Evolutionary conservation across 495 filamentous ascomycete species (phyloP).

Genomic region (Jackrogersella minutella): DNA sequence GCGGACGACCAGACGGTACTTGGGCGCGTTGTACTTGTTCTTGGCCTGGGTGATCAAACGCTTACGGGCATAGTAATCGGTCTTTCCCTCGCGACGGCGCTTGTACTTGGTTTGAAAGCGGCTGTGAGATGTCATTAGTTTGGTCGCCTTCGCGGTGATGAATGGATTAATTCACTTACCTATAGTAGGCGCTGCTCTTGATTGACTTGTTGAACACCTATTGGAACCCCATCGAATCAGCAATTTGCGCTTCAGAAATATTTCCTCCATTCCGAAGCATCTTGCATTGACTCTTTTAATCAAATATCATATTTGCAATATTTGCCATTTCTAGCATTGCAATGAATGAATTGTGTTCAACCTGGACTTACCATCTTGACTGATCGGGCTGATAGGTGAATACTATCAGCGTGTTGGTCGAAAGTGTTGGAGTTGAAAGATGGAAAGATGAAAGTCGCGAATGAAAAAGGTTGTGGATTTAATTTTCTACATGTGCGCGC

Average conservation of each 20-base stretch:
- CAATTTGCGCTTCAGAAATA: constrained; percentile 96
- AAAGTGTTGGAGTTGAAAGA: constrained; percentile 41
- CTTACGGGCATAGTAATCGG: constrained; percentile 99
- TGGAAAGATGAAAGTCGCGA: constrained; percentile 38
- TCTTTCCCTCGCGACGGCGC: constrained; percentile 95
- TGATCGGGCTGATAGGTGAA: constrained; percentile 53
- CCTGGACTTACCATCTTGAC: constrained; percentile 66
- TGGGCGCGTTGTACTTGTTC: constrained; percentile 99
- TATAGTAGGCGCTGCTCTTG: constrained; percentile 98
- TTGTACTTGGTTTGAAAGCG: constrained; percentile 99
- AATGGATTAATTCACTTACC: constrained; percentile 63
- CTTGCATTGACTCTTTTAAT: constrained; percentile 83
- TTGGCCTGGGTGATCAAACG: constrained; percentile 99
- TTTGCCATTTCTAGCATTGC: constrained; percentile 43
- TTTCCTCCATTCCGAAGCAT: constrained; percentile 80
- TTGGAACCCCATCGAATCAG: constrained; percentile 79
- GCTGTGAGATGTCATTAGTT: constrained; percentile 59
- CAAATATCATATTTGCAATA: constrained; percentile 40
- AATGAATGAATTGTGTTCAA: constrained; percentile 28
- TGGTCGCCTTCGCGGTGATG: background rate
- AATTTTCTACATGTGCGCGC: constrained; percentile 40
- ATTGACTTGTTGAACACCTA: constrained; percentile 94
- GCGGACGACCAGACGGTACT: constrained; percentile 99
- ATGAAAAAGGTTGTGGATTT: constrained; percentile 41
- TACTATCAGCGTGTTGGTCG: constrained; percentile 44